These are phyloP conservation scores for Daldinia concentrica DNA, from an alignment of 495 filamentous ascomycete species.

Conservation along the genomic window DNA sequence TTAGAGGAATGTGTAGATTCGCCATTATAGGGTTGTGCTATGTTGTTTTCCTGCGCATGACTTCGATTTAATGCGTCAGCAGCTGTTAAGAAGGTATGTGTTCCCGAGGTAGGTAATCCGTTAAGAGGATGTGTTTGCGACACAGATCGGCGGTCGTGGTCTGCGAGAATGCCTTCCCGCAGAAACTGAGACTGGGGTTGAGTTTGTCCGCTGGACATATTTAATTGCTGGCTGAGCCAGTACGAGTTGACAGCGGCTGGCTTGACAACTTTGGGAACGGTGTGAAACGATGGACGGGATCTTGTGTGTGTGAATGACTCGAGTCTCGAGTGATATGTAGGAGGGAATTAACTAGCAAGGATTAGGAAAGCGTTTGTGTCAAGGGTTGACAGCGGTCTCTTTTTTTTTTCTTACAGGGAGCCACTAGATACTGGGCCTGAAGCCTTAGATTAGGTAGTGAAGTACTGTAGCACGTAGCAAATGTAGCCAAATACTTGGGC, in stretches of 20 bases:
- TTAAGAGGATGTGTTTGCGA: slow-evolving; percentile 15
- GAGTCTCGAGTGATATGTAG: slow-evolving; percentile 27
- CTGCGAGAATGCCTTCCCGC: slow-evolving; percentile 30
- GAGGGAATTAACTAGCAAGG: slow-evolving; percentile 38
- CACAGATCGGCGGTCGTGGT: slow-evolving; percentile 29
- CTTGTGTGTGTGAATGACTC: slow-evolving; percentile 38
- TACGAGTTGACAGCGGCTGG: slow-evolving; percentile 33
- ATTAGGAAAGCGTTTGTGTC: slow-evolving; percentile 40
- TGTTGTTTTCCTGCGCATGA: slow-evolving; percentile 28
- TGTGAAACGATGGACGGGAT: slow-evolving; percentile 40
- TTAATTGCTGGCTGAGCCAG: slow-evolving; percentile 28
- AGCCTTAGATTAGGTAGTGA: too few species aligned
- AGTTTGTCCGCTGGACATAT: slow-evolving; percentile 32
- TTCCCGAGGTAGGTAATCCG: slow-evolving; percentile 18
- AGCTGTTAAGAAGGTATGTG: slow-evolving; percentile 34
- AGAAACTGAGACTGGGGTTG: slow-evolving; percentile 38
- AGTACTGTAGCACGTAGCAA: slow-evolving; percentile 22
- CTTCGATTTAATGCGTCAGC: slow-evolving; percentile 42
- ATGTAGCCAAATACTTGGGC: slow-evolving; percentile 9
- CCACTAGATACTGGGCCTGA: slow-evolving; percentile 1
- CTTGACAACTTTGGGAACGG: slow-evolving; percentile 29
- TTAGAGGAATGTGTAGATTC: slow-evolving; percentile 27
- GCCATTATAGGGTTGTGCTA: slow-evolving; percentile 25
- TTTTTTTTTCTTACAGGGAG: slow-evolving; percentile 30
- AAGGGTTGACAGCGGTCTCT: slow-evolving; percentile 15